Evolutionary conservation across 176 grass and related monocot species (phyloP).

Genomic region (Puccinellia tenuiflora): DNA sequence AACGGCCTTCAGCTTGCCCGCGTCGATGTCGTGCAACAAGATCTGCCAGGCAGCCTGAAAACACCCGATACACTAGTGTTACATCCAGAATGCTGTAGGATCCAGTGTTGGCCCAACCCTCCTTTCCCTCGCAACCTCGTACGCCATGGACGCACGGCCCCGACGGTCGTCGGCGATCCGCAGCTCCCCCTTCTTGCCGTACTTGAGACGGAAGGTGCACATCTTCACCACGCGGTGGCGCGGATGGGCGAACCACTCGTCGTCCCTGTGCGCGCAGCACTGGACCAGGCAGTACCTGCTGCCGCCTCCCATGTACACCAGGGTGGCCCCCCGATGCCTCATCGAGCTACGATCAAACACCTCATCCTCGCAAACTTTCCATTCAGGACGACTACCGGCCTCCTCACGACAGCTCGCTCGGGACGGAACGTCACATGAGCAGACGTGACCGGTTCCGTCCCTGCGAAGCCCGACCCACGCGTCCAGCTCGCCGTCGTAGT

Average conservation of each 20-base stretch:
- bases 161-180: neutral
- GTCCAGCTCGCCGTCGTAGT: neutral
- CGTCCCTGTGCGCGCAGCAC: neutral
- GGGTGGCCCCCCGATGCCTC: neutral
- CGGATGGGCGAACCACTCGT: neutral
- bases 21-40: constrained; percentile 77
- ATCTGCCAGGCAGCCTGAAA: constrained; percentile 96
- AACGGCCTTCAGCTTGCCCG: constrained; percentile 52
- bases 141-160: neutral
- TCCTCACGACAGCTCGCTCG: neutral
- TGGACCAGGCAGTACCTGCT: neutral
- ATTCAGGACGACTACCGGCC: neutral
- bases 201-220: neutral
- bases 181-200: neutral
- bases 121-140: neutral
- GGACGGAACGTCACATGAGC: neutral
- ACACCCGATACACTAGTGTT: neutral
- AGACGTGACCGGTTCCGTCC: neutral
- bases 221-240: neutral
- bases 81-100: neutral
- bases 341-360: too few relatives aligned
- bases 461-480: neutral
- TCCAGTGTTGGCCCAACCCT: neutral
- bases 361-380: neutral
- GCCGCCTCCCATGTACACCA: neutral